Percentiles rank a stretch among this genome's conserved stretches.
phyloP scores from a whole-genome alignment of 2,329 filamentous ascomycete genomes.

The Metarhizium sp. region DNA sequence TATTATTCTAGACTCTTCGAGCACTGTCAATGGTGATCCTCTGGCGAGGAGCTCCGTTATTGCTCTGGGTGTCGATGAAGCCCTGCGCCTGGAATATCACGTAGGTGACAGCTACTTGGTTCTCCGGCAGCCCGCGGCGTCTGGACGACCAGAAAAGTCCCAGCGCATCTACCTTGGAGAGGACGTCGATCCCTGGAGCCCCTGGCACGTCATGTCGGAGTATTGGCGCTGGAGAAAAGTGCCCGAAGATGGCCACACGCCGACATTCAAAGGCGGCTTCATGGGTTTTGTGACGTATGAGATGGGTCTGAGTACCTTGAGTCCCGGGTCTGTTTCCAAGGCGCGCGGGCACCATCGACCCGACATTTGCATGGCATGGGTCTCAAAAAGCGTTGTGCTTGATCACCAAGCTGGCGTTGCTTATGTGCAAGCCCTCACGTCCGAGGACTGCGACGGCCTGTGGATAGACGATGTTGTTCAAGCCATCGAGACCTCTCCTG shows the following conservation, averaged over 20 bases:
- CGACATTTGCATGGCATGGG: conserved; percentile 68
- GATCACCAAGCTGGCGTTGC: conserved; percentile 56
- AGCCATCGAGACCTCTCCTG: conserved; percentile 21
- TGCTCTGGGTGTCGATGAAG: conserved; percentile 51
- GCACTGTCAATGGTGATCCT: conserved; percentile 33
- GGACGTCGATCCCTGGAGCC: conserved; percentile 20
- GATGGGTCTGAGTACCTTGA: conserved; percentile 49
- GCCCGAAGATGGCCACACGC: conserved; percentile 9
- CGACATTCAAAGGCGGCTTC: conserved; percentile 71
- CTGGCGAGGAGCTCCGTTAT: conserved; percentile 61
- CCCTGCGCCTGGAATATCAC: conserved; percentile 48
- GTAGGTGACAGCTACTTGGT: conserved; percentile 33
- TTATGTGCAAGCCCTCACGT: conserved; percentile 47
- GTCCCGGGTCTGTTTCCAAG: conserved; percentile 16
- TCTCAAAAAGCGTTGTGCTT: conserved; percentile 67
- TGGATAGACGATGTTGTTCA: conserved; percentile 23
- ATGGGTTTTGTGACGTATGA: conserved; percentile 83
- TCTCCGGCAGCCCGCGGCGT: conserved; percentile 15
- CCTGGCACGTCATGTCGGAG: conserved; percentile 43
- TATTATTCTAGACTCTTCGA: conserved; percentile 53
- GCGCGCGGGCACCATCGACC: conserved; percentile 37
- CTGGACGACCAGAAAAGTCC: conserved; percentile 16
- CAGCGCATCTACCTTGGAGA: conserved; percentile 14
- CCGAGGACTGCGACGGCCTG: conserved; percentile 15
- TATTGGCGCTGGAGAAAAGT: conserved; percentile 27